phyloP scores from a whole-genome alignment of 148 eudicot species.

The Cornus suecica region DNA sequence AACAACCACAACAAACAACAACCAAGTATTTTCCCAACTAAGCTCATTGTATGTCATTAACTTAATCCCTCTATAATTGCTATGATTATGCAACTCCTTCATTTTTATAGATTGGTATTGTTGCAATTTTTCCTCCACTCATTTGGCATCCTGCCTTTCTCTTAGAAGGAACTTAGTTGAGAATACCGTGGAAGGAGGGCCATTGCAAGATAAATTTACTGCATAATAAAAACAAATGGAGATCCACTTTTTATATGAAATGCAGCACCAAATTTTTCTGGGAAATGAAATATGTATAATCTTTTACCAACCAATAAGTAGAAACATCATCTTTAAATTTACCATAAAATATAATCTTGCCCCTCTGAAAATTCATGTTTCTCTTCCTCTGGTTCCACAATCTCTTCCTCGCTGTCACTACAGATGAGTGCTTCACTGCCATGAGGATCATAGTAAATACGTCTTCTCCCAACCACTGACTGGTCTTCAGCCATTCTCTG shows the following conservation, averaged over 20 bases:
- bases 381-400: conserved; percentile 50
- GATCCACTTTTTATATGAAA: not conserved
- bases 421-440: conserved; percentile 82
- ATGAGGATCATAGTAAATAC: conserved; percentile 75
- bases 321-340: conserved; percentile 17
- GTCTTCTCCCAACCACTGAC: conserved; percentile 85
- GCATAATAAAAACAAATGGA: not conserved
- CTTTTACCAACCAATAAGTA: not conserved
- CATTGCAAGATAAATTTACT: not conserved
- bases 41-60: no score
- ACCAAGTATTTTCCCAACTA: no score
- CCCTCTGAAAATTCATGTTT: conserved; percentile 70
- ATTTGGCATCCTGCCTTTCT: not conserved
- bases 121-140: not conserved
- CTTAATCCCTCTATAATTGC: no score
- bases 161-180: not conserved
- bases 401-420: conserved; percentile 92
- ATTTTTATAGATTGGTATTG: not conserved
- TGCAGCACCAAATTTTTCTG: not conserved
- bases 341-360: conserved; percentile 78
- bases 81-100: no score
- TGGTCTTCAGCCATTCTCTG: conserved; percentile 95
- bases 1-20: no score
- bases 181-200: no score
- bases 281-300: not conserved